These are phyloP conservation scores for Talaromyces amestolkiae DNA, from an alignment of 2,329 filamentous ascomycete genomes.

Conservation along the genomic window DNA sequence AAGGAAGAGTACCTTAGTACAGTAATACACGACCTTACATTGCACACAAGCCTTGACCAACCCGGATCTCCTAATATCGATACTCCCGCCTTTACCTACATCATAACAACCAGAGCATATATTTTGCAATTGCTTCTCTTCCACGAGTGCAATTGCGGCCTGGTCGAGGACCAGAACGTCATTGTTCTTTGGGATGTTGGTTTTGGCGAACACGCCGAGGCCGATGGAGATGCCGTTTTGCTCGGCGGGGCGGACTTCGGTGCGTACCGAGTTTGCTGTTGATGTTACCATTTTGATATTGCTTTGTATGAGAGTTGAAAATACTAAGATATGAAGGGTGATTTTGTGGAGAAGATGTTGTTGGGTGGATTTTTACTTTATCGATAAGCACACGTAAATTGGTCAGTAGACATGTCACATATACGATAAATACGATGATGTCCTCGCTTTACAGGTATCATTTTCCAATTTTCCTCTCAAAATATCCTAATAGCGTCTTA, in stretches of 20 bases:
- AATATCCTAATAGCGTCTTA: too few species aligned
- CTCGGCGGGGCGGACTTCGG: constrained; percentile 4
- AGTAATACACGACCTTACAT: constrained; percentile 60
- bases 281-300: not conserved
- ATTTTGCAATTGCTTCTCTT: constrained; percentile 51
- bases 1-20: constrained; percentile 50
- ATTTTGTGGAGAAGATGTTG: not conserved
- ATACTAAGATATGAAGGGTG: not conserved
- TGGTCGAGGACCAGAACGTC: constrained; percentile 47
- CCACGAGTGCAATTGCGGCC: constrained; percentile 54
- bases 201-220: constrained; percentile 55
- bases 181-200: constrained; percentile 49
- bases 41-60: constrained; percentile 56
- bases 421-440: not conserved
- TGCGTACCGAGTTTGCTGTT: not conserved
- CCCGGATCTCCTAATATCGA: constrained; percentile 23
- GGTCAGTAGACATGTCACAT: not conserved
- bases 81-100: constrained; percentile 30
- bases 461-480: too few species aligned
- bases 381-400: constrained; percentile 5
- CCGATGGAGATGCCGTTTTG: constrained; percentile 37
- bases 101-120: constrained; percentile 60
- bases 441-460: not conserved
- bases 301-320: too few species aligned
- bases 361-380: not conserved